Conservation (phyloP, 805 yeast species). For the Hanseniaspora clermontiae region DNA sequence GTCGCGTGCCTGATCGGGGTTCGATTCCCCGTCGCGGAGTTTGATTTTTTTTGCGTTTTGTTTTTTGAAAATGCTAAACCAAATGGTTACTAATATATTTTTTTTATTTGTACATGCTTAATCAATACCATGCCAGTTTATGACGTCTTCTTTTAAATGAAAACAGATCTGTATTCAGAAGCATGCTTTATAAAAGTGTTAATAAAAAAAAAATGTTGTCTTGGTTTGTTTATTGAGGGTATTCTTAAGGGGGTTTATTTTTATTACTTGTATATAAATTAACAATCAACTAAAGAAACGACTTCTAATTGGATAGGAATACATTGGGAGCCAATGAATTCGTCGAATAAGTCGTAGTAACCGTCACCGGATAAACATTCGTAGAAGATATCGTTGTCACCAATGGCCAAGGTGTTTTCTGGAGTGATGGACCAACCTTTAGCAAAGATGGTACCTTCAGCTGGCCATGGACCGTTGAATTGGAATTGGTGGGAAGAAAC, state of each 20-base stretch:
- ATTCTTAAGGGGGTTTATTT: background rate
- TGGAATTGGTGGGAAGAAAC: constrained; percentile 56
- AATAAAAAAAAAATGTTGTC: too few relatives aligned
- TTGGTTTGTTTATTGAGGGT: background rate
- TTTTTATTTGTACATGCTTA: too few relatives aligned
- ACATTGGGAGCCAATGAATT: constrained; percentile 38
- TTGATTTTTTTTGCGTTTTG: constrained; percentile 3
- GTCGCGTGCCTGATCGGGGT: constrained; percentile 17
- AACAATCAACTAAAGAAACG: constrained; percentile 37
- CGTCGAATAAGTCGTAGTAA: constrained; percentile 47
- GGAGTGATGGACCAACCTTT: constrained; percentile 40
- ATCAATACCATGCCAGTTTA: too few relatives aligned
- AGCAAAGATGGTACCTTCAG: constrained; percentile 43
- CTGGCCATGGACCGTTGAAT: constrained; percentile 56
- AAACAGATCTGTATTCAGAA: too few relatives aligned
- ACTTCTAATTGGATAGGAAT: constrained; percentile 36
- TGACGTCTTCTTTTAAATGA: too few relatives aligned
- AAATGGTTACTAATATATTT: too few relatives aligned
- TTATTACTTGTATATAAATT: constrained; percentile 8
- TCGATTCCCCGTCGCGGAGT: constrained; percentile 17
- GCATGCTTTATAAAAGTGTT: too few relatives aligned
- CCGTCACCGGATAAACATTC: constrained; percentile 43
- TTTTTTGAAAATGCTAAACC: background rate
- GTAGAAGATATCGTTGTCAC: constrained; percentile 38
- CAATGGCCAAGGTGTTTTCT: constrained; percentile 40